Base-by-base conservation (phyloP, 1,284 basidiomycete species). In the Cutaneotrichosporon sp. region DNA sequence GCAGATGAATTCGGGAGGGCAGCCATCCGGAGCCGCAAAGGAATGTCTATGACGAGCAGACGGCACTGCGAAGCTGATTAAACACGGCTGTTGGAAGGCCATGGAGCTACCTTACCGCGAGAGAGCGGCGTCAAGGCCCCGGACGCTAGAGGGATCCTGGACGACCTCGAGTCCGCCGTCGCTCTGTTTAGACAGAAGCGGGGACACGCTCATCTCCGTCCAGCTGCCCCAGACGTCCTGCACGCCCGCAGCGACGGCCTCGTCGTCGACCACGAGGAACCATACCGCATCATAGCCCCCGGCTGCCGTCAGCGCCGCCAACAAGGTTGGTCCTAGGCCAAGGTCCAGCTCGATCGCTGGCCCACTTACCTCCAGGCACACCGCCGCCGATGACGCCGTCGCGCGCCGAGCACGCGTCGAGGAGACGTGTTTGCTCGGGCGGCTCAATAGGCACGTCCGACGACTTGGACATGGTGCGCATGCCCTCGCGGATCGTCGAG, bases 251-350 rank as follows among this genome's bases (percentile, higher is more conserved):
- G 77, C 60, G 1, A 65, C 61, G 1, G 55, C 50, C 0, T 77
- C 70, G 2, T 69, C 65, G 51, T 89, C 85, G 61, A 86, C 80
- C 7, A 90, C 81, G 14, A 98, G 81, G 8, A 98, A 77, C 87
- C 91, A 98, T 51, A 98, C 82, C 1, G 96, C 96, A 69, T 99
- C 96, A 72, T 89, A 98, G 1, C 96, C 96, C 4, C 96, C 96
- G 23, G 96, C 91, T 91, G 47, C 34, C 43, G 49, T 59, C 20
- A 57, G 51, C 41, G 12, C 3, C 20, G 52, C 26, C n/a, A n/a
- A n/a, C n/a, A n/a, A n/a, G n/a, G n/a, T n/a, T n/a, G n/a, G n/a
- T 49, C n/a, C n/a, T n/a, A n/a, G n/a, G n/a, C n/a, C n/a, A n/a
- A n/a, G n/a, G n/a, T n/a, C n/a, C n/a, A n/a, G n/a, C n/a, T n/a